These are phyloP conservation scores for Candida awuae DNA, from an alignment of 805 yeast species.

Conservation along the genomic window DNA sequence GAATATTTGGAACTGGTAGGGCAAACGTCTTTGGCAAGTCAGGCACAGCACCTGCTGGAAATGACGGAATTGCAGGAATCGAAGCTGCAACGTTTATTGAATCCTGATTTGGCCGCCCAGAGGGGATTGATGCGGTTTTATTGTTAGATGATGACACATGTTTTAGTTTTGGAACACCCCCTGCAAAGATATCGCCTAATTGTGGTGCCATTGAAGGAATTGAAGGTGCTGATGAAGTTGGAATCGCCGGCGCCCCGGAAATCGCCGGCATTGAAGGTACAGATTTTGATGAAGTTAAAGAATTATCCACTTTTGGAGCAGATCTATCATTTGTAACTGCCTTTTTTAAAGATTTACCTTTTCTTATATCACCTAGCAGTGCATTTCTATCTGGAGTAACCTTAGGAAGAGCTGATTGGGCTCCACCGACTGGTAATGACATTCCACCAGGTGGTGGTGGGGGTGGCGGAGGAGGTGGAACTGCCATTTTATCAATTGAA, in stretches of 20 bases:
- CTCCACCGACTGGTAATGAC: constrained; percentile 34
- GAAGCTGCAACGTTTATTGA: constrained; percentile 23
- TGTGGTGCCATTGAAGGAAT: constrained; percentile 37
- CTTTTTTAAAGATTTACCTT: constrained; percentile 54
- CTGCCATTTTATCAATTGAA: constrained; percentile 29
- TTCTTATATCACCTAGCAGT: constrained; percentile 74
- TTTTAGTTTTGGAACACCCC: constrained; percentile 69
- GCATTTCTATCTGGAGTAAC: constrained; percentile 39
- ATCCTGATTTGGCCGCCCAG: constrained; percentile 13
- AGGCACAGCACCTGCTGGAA: constrained; percentile 1
- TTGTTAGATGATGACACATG: constrained; percentile 28
- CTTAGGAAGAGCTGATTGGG: constrained; percentile 25
- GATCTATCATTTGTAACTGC: constrained; percentile 63
- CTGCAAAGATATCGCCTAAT: constrained; percentile 65
- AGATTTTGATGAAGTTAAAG: constrained; percentile 15
- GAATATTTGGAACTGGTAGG: constrained; percentile 13
- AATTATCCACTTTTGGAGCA: constrained; percentile 43
- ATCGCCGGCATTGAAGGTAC: constrained; percentile 13
- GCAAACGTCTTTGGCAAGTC: constrained; percentile 7
- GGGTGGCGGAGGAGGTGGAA: constrained; percentile 53
- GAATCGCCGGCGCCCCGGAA: constrained; percentile 17
- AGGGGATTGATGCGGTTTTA: constrained; percentile 19
- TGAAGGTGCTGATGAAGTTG: constrained; percentile 21
- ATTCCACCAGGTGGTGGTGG: constrained; percentile 44
- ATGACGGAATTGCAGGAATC: constrained; percentile 19